Percentiles rank a stretch among this genome's conserved stretches.
These are phyloP conservation scores for Hippophae rhamnoides DNA, from an alignment of 306 rosid species.

Conservation along the genomic window DNA sequence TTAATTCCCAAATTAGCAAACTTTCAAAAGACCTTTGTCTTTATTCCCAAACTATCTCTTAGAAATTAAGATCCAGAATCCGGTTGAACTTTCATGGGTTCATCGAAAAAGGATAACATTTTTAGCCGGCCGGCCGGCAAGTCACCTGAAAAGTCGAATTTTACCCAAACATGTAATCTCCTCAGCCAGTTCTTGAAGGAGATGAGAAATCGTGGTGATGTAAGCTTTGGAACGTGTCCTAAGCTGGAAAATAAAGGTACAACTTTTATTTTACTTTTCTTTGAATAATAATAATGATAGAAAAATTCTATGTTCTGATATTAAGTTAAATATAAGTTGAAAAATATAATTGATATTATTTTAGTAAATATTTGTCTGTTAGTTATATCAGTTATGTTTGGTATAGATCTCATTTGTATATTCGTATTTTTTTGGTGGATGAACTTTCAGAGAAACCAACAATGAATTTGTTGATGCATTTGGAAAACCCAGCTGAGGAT, in stretches of 20 bases:
- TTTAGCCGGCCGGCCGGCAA: constrained; percentile 24
- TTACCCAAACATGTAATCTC: constrained; percentile 62
- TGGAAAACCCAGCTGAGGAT: constrained; percentile 32
- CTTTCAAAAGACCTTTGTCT: no score
- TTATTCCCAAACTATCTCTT: no score
- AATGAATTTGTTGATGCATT: constrained; percentile 33
- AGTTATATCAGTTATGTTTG: no score
- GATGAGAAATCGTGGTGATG: constrained; percentile 40
- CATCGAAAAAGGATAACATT: constrained; percentile 19
- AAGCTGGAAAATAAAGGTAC: constrained; percentile 29
- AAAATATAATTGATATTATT: no score
- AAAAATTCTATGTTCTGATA: no score
- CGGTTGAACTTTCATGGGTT: background rate
- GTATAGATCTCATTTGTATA: no score
- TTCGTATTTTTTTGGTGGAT: background rate
- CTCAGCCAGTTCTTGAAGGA: constrained; percentile 72
- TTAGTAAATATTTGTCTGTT: no score
- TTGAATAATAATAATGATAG: no score
- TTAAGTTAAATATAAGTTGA: no score
- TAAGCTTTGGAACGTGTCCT: constrained; percentile 13
- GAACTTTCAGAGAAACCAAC: constrained; percentile 17
- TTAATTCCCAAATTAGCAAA: no score
- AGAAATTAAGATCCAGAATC: no score
- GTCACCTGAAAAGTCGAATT: constrained; percentile 51
- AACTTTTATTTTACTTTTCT: no score